phyloP scores from a whole-genome alignment of 306 rosid species.

The Vigna unguiculata region DNA sequence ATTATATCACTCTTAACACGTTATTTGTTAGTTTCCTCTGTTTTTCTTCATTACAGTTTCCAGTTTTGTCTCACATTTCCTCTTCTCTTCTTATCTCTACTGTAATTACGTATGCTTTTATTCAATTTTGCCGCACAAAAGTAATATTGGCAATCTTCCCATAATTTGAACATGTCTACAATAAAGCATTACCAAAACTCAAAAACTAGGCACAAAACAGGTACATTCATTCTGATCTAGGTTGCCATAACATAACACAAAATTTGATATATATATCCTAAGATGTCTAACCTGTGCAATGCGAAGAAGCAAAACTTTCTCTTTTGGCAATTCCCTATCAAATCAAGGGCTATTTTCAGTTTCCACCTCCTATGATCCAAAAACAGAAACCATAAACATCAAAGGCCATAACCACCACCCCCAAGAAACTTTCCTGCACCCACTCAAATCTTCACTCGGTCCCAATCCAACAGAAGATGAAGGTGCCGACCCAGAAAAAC shows the following conservation, averaged over 20 bases:
- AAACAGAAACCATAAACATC: slow-evolving; percentile 47
- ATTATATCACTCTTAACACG: not conserved
- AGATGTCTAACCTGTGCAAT: slow-evolving; percentile 37
- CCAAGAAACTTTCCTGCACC: slow-evolving; percentile 46
- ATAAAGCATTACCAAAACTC: not conserved
- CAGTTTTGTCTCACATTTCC: not conserved
- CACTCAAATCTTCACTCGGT: slow-evolving; percentile 62
- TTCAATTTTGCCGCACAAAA: not conserved
- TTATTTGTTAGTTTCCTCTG: not conserved
- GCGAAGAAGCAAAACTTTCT: slow-evolving; percentile 29
- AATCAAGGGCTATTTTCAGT: not conserved
- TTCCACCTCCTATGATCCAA: slow-evolving; percentile 11
- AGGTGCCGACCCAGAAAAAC: slow-evolving; percentile 54
- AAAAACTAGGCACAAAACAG: not conserved
- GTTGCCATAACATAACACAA: slow-evolving; percentile 24
- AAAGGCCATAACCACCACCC: slow-evolving; percentile 62
- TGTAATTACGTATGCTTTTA: not conserved
- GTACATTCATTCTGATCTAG: slow-evolving; percentile 4
- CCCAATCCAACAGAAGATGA: slow-evolving; percentile 58
- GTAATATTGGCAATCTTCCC: too few relatives aligned
- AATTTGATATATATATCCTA: slow-evolving; percentile 40
- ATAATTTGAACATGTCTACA: not conserved
- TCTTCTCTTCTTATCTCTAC: not conserved
- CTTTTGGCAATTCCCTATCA: slow-evolving; percentile 33
- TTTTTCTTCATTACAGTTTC: not conserved